Percentiles rank a stretch among this genome's conserved stretches.
Evolutionary conservation across 2,329 filamentous ascomycete species (phyloP).

Genomic region (Penicillium sp.): DNA sequence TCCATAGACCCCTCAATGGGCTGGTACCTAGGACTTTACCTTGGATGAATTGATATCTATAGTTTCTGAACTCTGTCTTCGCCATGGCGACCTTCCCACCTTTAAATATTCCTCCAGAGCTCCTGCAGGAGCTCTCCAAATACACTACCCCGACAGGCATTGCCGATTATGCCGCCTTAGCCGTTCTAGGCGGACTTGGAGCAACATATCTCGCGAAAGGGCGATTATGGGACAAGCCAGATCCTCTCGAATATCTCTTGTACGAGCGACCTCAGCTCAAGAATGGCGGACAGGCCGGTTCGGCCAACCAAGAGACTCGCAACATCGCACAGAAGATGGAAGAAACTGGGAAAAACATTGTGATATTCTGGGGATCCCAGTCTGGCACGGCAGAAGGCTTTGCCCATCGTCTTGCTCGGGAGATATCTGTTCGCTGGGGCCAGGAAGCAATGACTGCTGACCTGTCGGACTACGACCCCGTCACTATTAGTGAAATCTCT

Average conservation of each 20-base stretch:
- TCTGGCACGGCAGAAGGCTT: constrained; percentile 95
- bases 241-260: constrained; percentile 52
- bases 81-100: constrained; percentile 11
- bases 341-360: constrained; percentile 63
- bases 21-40: no score
- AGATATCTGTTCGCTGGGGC: constrained; percentile 87
- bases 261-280: constrained; percentile 53
- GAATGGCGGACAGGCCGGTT: constrained; percentile 23
- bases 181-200: constrained; percentile 38
- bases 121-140: constrained; percentile 21
- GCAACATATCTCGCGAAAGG: constrained; percentile 47
- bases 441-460: constrained; percentile 92
- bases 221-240: constrained; percentile 51
- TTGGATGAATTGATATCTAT: not conserved
- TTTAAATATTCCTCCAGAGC: constrained; percentile 19
- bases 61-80: no score
- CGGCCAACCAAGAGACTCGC: constrained; percentile 40
- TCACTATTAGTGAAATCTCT: constrained; percentile 79
- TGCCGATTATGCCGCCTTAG: constrained; percentile 39
- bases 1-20: not conserved
- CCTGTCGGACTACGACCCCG: constrained; percentile 88
- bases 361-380: constrained; percentile 93
- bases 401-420: constrained; percentile 83
- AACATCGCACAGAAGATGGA: constrained; percentile 50
- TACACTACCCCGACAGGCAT: constrained; percentile 21